phyloP scores from a whole-genome alignment of 1,139 yeast genomes.

The Lipomyces yarrowii region DNA sequence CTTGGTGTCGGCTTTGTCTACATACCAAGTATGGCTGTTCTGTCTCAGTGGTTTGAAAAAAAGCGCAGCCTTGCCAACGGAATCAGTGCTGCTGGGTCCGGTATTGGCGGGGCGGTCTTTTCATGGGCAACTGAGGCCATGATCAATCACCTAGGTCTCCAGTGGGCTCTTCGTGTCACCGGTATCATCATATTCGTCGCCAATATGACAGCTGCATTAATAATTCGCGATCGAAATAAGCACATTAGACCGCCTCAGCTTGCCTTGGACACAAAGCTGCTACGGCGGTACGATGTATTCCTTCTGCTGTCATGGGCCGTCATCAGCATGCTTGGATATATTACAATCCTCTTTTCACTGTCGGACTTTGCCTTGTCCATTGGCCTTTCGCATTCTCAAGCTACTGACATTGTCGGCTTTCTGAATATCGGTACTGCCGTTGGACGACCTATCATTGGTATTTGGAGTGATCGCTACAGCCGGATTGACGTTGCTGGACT shows the following conservation, averaged over 20 bases:
- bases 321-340: conserved; percentile 58
- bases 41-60: conserved; percentile 65
- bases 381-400: conserved; percentile 59
- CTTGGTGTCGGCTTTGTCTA: conserved; percentile 61
- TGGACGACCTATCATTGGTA: conserved; percentile 68
- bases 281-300: conserved; percentile 34
- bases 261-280: conserved; percentile 33
- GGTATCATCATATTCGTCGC: conserved; percentile 50
- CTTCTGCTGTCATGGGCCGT: conserved; percentile 58
- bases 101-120: conserved; percentile 59
- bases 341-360: conserved; percentile 61
- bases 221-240: conserved; percentile 53
- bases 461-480: conserved; percentile 60
- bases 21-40: conserved; percentile 58
- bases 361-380: conserved; percentile 63
- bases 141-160: conserved; percentile 55
- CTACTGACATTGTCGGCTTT: conserved; percentile 61
- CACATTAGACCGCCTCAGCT: conserved; percentile 39
- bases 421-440: conserved; percentile 64
- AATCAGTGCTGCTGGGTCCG: conserved; percentile 58
- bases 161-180: conserved; percentile 68
- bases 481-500: conserved; percentile 54
- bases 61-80: conserved; percentile 62
- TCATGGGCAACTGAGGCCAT: conserved; percentile 47
- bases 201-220: conserved; percentile 44